These are phyloP conservation scores for Lactarius psammicola DNA, from an alignment of 768 basidiomycete genomes.

Conservation along the genomic window DNA sequence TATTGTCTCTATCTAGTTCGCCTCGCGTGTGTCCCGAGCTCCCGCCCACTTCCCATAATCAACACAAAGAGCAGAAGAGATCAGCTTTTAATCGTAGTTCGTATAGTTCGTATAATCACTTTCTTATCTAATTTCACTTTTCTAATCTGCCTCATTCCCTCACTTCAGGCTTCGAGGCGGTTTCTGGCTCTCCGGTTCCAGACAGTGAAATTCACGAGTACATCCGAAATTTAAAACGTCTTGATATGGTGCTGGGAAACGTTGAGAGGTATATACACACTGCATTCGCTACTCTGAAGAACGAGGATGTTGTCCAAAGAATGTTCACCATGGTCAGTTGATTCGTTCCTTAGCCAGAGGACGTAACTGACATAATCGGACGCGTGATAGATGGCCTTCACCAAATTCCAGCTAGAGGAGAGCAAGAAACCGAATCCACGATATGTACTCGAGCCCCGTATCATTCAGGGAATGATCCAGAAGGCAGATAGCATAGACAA, in stretches of 20 bases:
- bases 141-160: not conserved
- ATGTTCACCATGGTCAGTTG: constrained; percentile 19
- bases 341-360: not conserved
- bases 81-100: constrained; percentile 6
- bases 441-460: constrained; percentile 26
- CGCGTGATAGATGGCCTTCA: constrained; percentile 14
- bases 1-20: too few species aligned
- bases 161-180: not conserved
- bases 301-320: constrained; percentile 10
- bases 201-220: constrained; percentile 20
- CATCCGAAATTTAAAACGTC: constrained; percentile 22
- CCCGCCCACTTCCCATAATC: too few species aligned
- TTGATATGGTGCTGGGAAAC: constrained; percentile 7
- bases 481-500: constrained; percentile 26
- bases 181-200: constrained; percentile 1
- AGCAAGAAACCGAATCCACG: constrained; percentile 20
- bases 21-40: too few species aligned
- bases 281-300: constrained; percentile 10
- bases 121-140: not conserved
- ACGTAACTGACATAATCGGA: not conserved
- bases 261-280: constrained; percentile 18
- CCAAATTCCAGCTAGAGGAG: constrained; percentile 22
- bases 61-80: constrained; percentile 19
- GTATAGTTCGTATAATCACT: not conserved
- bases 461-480: constrained; percentile 27